phyloP scores from a whole-genome alignment of 306 rosid species.

The Dalbergia cultrata region DNA sequence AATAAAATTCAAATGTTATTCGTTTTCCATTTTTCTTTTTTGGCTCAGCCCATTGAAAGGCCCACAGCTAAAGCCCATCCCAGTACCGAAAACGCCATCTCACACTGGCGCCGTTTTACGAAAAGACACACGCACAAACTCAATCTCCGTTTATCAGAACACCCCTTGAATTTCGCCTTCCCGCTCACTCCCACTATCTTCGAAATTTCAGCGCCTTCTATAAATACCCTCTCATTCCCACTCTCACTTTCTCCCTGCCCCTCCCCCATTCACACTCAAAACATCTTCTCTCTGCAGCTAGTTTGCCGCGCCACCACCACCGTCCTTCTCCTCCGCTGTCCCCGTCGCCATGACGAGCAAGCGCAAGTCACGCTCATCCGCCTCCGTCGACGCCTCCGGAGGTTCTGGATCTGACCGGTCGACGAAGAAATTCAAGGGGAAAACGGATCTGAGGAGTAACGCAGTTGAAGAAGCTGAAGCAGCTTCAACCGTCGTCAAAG shows the following conservation, averaged over 20 bases:
- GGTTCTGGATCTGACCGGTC: background rate
- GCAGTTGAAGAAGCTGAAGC: background rate
- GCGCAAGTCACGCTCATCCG: conserved; percentile 11
- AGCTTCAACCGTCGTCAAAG: background rate
- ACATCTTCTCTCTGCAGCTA: background rate
- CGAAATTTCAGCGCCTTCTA: conserved; percentile 33
- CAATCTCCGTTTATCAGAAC: background rate
- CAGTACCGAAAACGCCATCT: background rate
- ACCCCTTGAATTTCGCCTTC: conserved; percentile 43
- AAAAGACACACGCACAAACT: background rate
- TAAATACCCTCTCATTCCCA: background rate
- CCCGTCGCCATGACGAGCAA: conserved; percentile 31
- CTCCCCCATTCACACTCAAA: background rate
- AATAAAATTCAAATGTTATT: no score
- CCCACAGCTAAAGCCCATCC: background rate
- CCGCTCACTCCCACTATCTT: conserved; percentile 30
- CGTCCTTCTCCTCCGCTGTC: background rate
- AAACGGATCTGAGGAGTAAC: background rate
- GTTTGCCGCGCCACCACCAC: background rate
- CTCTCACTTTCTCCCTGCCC: background rate
- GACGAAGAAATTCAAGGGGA: conserved; percentile 3
- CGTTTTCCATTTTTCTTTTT: no score
- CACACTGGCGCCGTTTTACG: background rate
- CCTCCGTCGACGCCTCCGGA: background rate
- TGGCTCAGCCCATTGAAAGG: background rate